These are phyloP conservation scores for Eutrema salsugineum DNA, from an alignment of 441 rosid genomes.

Conservation along the genomic window DNA sequence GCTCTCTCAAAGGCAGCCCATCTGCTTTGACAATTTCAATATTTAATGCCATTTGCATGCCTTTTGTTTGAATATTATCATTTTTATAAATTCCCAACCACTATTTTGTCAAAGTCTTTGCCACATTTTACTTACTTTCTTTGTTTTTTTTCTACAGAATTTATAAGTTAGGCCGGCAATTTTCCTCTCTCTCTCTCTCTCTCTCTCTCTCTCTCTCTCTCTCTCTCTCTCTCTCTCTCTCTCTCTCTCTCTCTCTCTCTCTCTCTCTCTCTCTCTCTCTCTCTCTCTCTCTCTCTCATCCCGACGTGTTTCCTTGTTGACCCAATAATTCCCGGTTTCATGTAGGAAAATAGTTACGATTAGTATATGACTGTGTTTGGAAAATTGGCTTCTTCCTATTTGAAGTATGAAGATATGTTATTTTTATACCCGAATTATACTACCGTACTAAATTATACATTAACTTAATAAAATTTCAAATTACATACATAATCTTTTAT, in stretches of 20 bases:
- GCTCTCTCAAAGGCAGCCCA: not conserved
- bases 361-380: not conserved
- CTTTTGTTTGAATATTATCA: slow-evolving; percentile 12
- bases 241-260: not conserved
- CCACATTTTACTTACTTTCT: not conserved
- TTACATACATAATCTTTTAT: too few relatives aligned
- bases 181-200: not conserved
- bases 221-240: not conserved
- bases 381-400: too few relatives aligned
- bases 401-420: too few relatives aligned
- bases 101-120: slow-evolving; percentile 7
- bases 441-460: too few relatives aligned
- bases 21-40: slow-evolving; percentile 12
- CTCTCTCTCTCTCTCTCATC: not conserved
- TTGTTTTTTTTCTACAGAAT: not conserved
- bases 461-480: too few relatives aligned
- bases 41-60: slow-evolving; percentile 18
- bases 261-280: not conserved
- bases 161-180: not conserved
- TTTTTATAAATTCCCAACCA: not conserved
- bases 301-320: not conserved
- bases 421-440: too few relatives aligned
- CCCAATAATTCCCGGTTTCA: not conserved
- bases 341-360: not conserved
- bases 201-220: not conserved